Conservation (phyloP, 768 basidiomycete species). For the Mycena amicta region DNA sequence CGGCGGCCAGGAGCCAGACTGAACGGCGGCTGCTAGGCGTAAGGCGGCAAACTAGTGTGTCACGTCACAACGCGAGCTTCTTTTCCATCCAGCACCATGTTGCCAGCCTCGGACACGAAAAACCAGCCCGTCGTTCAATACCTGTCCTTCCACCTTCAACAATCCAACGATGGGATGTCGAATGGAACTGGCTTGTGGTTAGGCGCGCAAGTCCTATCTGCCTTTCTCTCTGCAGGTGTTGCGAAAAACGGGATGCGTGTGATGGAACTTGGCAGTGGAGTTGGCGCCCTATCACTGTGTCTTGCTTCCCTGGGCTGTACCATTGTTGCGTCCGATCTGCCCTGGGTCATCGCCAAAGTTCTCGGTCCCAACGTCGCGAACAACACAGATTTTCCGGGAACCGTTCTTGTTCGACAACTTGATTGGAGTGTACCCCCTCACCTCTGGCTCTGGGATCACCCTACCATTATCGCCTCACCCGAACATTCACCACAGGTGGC, state of each 20-base stretch:
- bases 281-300: slow-evolving; percentile 57
- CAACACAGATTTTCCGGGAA: slow-evolving; percentile 48
- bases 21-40: neutral
- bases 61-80: slow-evolving; percentile 33
- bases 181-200: slow-evolving; percentile 89
- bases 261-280: slow-evolving; percentile 82
- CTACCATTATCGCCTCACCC: slow-evolving; percentile 37
- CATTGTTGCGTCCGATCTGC: slow-evolving; percentile 76
- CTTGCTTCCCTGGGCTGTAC: slow-evolving; percentile 57
- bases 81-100: slow-evolving; percentile 20
- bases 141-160: slow-evolving; percentile 50
- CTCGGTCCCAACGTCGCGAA: slow-evolving; percentile 61
- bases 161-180: slow-evolving; percentile 57
- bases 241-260: slow-evolving; percentile 39
- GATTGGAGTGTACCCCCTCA: slow-evolving; percentile 68
- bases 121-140: slow-evolving; percentile 53
- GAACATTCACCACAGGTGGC: slow-evolving; percentile 15
- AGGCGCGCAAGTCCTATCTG: slow-evolving; percentile 72
- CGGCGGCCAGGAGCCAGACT: slow-evolving; percentile 7
- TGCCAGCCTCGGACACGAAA: slow-evolving; percentile 69
- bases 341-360: slow-evolving; percentile 62
- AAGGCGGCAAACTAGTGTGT: slow-evolving; percentile 9
- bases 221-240: slow-evolving; percentile 48
- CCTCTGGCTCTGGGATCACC: slow-evolving; percentile 57
- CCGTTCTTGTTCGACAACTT: slow-evolving; percentile 61